Base-by-base conservation (phyloP, 768 basidiomycete species). In the Cyathus striatus region DNA sequence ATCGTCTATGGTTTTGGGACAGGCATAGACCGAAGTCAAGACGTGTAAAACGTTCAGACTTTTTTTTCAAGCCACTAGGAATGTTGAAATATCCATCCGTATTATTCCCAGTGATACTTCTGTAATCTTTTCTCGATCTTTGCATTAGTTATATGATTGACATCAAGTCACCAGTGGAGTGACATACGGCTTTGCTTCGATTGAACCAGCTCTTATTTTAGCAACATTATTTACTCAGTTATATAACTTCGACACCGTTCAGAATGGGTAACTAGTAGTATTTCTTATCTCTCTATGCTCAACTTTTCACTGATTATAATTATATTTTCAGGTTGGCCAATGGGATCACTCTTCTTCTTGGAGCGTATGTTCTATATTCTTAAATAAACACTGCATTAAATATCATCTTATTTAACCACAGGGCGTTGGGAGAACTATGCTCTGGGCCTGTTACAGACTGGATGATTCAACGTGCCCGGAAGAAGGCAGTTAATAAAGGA, bases 71-170 rank as follows among this genome's bases (percentile, higher is more conserved):
- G 39, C 63, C 65, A 17, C 54, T 66, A 24, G 60, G 60, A 27
- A 68, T 66, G 64, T 50, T 67, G 16, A 65, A 60, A 45, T 69
- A 68, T 49, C 68, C 67, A 16, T 66, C 65, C 6, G 65, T 69
- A 13, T 48, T 48, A 10, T 62, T 68, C 43, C 66, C 65, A 6
- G 67, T 63, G 9, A 43, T 66, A 17, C 66, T 59, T 42, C 67
- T 64, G 65, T 30, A 4, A 16, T 21, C 27, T 2, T 30, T 52
- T 55, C 23, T 36, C 30, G 0, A 16, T 16, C 16, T 21, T 40
- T 27, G 26, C 17, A 14, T 13, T n/a, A 9, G 6, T 36, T 22
- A 12, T n/a, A n/a, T 27, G 32, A 12, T 23, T 22, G 16, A 10
- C 6, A 23, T 40, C 36, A 10, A 10, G 21, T 30, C 63, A 61